These are phyloP conservation scores for Berkeleyomyces rouxiae DNA, from an alignment of 2,329 filamentous ascomycete genomes.

Conservation along the genomic window DNA sequence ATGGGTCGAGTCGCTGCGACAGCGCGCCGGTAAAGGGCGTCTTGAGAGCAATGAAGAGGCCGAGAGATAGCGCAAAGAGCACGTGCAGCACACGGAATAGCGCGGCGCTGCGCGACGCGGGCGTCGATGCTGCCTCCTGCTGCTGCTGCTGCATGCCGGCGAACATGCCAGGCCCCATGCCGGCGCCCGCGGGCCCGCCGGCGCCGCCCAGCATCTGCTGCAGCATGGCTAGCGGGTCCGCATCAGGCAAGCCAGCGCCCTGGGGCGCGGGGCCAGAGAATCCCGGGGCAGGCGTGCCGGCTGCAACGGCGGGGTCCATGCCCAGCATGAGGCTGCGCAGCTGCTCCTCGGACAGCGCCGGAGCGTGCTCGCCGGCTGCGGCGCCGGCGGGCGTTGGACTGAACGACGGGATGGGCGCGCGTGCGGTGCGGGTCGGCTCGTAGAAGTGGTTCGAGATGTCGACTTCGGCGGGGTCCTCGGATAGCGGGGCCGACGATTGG, in stretches of 20 bases:
- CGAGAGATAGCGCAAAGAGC: slow-evolving; percentile 51
- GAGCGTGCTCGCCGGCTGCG: slow-evolving; percentile 16
- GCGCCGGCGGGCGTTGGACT: slow-evolving; percentile 21
- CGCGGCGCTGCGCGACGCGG: slow-evolving; percentile 22
- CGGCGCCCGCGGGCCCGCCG: slow-evolving; percentile 16
- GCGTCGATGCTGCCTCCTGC: slow-evolving; percentile 19
- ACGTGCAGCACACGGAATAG: slow-evolving; percentile 62
- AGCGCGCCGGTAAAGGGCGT: slow-evolving; percentile 54
- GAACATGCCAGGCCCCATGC: slow-evolving; percentile 25
- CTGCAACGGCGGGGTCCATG: slow-evolving; percentile 26
- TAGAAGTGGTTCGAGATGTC: slow-evolving; percentile 66
- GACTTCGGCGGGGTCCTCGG: slow-evolving; percentile 54
- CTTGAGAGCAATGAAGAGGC: slow-evolving; percentile 50
- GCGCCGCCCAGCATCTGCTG: slow-evolving; percentile 48
- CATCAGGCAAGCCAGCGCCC: slow-evolving; percentile 11
- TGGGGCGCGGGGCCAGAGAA: slow-evolving; percentile 9
- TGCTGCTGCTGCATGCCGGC: slow-evolving; percentile 22
- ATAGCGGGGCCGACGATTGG: slow-evolving; percentile 18
- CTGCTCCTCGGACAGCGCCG: slow-evolving; percentile 37
- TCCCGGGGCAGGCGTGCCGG: slow-evolving; percentile 15
- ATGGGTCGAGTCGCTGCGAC: slow-evolving; percentile 32
- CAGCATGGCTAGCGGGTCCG: slow-evolving; percentile 39
- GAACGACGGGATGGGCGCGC: slow-evolving; percentile 17
- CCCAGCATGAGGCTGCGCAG: slow-evolving; percentile 49
- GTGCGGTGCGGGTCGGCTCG: slow-evolving; percentile 25